Base-by-base conservation (phyloP, 129 eudicot genomes). In the Tagetes erecta region DNA sequence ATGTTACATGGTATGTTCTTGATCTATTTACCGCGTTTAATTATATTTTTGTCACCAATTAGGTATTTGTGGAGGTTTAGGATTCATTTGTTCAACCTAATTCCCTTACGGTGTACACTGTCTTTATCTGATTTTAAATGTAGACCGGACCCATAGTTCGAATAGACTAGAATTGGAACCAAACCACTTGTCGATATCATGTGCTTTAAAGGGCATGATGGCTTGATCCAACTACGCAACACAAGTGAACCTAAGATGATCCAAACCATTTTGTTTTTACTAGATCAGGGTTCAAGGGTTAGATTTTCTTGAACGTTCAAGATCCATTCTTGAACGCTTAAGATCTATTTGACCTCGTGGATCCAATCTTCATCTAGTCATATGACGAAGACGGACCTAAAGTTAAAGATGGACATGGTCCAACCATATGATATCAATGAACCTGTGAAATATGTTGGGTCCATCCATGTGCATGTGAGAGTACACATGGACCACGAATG, bases 1-100 rank as follows among this genome's bases (percentile, higher is more conserved):
- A 86, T 93, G 92, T 74, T 93, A 71, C 98, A 93, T 80, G 91
- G 98, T 93, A 88, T 44, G 88, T 79, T 75, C 62, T 68, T 77
- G 49, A 11, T 69, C 74, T 78, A 57, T 9, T 31, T 66, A 35
- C 47, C 38, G 74, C 66, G 10, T 35, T 37, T 42, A 1, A 11
- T 58, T n/a, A 53, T 64, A 47, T 70, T 76, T 2, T 45, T 46
- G 40, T 39, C 11, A 8, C 67, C 31, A 39, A 50, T 58, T 20
- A 9, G 57, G 49, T 8, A 57, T 53, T 53, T 33, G n/a, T 47
- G 52, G n/a, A 52, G 5, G 9, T 52, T 1, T 52, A 52, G 3
- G 40, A 7, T 46, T 53, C 64, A 51, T 70, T 51, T 7, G 36
- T 51, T 70, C 49, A 70, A 52, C 74, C 64, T 53, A 53, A 38